Percentiles rank a stretch among this genome's conserved stretches.
These are phyloP conservation scores for Nigrospora osmanthi DNA, from an alignment of 2,329 filamentous ascomycete species.

Conservation along the genomic window DNA sequence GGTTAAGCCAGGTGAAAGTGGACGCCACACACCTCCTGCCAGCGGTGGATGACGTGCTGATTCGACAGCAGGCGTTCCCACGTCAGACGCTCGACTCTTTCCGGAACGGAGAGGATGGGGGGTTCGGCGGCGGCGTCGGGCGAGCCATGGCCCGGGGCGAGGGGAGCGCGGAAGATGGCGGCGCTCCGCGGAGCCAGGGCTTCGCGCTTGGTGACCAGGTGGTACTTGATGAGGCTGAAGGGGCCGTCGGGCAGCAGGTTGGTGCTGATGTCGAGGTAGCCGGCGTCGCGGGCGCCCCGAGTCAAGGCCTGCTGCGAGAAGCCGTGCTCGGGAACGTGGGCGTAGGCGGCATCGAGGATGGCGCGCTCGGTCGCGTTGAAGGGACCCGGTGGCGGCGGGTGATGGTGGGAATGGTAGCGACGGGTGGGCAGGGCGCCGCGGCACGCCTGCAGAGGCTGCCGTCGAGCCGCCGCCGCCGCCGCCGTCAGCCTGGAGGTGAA, in stretches of 20 bases:
- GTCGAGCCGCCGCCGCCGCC: not conserved
- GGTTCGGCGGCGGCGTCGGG: constrained; percentile 17
- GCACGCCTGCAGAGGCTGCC: not conserved
- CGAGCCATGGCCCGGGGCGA: not conserved
- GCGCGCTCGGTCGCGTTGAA: constrained; percentile 63
- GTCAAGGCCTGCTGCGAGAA: constrained; percentile 70
- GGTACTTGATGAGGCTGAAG: constrained; percentile 75
- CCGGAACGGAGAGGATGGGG: constrained; percentile 38
- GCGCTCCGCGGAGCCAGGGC: constrained; percentile 39
- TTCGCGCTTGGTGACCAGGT: constrained; percentile 61
- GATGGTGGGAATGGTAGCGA: constrained; percentile 67
- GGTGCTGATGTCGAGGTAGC: constrained; percentile 79
- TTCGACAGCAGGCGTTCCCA: constrained; percentile 76
- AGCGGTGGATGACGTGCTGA: constrained; percentile 60
- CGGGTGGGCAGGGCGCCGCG: constrained; percentile 12
- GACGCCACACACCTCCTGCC: constrained; percentile 67
- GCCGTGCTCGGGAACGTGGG: constrained; percentile 71
- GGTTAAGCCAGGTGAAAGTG: not conserved
- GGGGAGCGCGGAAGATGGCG: constrained; percentile 26
- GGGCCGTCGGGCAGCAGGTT: constrained; percentile 73
- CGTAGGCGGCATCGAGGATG: constrained; percentile 76
- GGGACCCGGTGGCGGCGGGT: constrained; percentile 47
- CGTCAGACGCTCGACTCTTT: constrained; percentile 62
- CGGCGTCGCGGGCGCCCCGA: constrained; percentile 73
- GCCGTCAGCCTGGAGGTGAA: not conserved